Evolutionary conservation across 805 yeast species (phyloP), one percentile per base, ranked within the genome.

Genomic region (Metschnikowia shivogae): DNA sequence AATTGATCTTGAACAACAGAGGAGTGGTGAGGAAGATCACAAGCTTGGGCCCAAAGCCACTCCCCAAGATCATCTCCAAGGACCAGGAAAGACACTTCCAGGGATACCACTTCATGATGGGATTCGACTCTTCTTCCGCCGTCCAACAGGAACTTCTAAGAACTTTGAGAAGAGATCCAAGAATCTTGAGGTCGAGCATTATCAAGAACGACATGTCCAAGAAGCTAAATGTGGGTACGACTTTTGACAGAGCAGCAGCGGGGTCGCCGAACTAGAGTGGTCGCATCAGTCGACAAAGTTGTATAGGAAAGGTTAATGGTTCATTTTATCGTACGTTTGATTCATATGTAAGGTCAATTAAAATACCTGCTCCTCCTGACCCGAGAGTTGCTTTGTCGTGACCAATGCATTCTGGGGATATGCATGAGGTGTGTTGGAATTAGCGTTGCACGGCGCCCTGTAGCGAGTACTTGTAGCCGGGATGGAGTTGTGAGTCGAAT

Each of bases 21-120:
- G 99, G 99, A 41, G 92, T 92, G n/a, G 82, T 92, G 32, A 78
- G 98, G 62, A 82, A 80, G 49, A 79, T 92, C 37, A 78, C 84
- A 42, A 85, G 89, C 50, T 67, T 90, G 62, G 97, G 97, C 0
- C 77, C 82, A 34, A 79, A 79, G 50, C 81, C 82, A 24, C 74
- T 93, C 44, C 97, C 98, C 14, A 84, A 81, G 52, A 77, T 92
- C 49, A 77, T 87, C 67, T 80, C 82, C 53, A 87, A 87, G 60
- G 89, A 89, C 59, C 95, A 89, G 59, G 95, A 90, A 61, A 77
- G 81, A 49, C 95, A 90, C 65, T 88, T 88, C 61, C 90, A 88
- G 62, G 98, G 97, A 2, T 83, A 85, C 47, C 90, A 88, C 57
- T 92, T 93, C 58, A 65, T 86, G 47, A 80, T 92, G 82, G 73